Evolutionary conservation across 805 yeast species (phyloP), one percentile per base, ranked within the genome.

Genomic region (Yarrowia sp.): DNA sequence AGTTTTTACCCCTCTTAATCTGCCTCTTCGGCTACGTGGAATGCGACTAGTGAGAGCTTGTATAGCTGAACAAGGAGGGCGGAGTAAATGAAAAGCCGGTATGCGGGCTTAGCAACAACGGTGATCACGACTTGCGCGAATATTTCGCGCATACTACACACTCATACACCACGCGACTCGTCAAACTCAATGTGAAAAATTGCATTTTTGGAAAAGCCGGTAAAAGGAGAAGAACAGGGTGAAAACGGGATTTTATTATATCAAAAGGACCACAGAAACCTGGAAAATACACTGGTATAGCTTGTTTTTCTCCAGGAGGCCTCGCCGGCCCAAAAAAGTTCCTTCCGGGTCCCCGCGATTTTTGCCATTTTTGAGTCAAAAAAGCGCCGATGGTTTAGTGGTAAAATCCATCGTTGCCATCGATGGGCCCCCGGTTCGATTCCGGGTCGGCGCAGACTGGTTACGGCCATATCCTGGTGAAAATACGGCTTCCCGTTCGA

Each of bases 311-410:
- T 36, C 13, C 2, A 5, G 8, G 13, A 10, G 38, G 13, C 38
- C 10, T 9, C 10, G 38, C 13, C 38, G 38, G 38, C 19, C 10
- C 4, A n/a, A 15, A n/a, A n/a, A 40, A 24, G 30, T 24, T 24
- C 30, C 17, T 15, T 15, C 19, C 44, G 19, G 44, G 9, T 17
- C 3, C 20, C 14, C 24, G 47, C 24, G 47, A 17, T 17, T 9
- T 43, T 19, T 43, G 9, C 7, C 12, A 15, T 4, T 1, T 33
- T 33, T 30, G 13, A 3, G 3, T 14, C n/a, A 15, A 14, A 12
- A 49, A 49, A 33, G 55, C 55, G 55, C 39, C 39, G 24, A 49
- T 49, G 39, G 55, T 33, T 43, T 43, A 43, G 47, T 43, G 47
- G 47, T 43, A 43, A 42, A 42, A 42, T 42, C 46, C 46, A 42